Percentiles rank a stretch among this genome's conserved stretches.
Evolutionary conservation across 495 filamentous ascomycete species (phyloP).

Genomic region (Penicillium fimorum): DNA sequence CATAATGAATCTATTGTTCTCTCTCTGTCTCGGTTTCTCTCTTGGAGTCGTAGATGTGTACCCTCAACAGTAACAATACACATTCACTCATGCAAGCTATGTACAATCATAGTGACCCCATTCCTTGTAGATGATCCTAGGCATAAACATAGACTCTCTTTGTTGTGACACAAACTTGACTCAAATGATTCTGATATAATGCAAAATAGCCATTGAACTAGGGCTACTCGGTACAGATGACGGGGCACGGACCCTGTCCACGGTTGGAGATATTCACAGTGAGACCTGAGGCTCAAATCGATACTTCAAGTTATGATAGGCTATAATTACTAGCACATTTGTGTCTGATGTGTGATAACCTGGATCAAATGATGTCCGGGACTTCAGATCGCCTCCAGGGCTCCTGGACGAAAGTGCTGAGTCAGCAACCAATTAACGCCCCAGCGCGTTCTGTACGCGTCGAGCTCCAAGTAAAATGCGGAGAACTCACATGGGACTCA

Average conservation of each 20-base stretch:
- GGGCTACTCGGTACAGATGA: too few relatives aligned
- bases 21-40: neutral
- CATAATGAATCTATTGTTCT: neutral
- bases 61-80: neutral
- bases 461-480: constrained; percentile 2
- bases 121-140: neutral
- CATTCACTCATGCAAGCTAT: neutral
- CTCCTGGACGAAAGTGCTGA: constrained; percentile 13
- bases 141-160: neutral
- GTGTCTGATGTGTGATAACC: too few relatives aligned
- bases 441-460: constrained; percentile 21
- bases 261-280: too few relatives aligned
- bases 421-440: constrained; percentile 28
- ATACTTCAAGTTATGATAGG: too few relatives aligned
- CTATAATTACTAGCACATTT: too few relatives aligned
- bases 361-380: too few relatives aligned
- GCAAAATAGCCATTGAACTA: neutral
- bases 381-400: neutral
- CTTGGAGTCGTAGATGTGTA: neutral
- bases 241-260: too few relatives aligned
- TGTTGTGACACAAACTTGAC: neutral
- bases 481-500: neutral
- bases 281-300: too few relatives aligned
- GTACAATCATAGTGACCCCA: neutral
- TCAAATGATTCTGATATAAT: neutral